Evolutionary conservation across 768 basidiomycete genomes (phyloP), one percentile per base, ranked within the genome.

Genomic region (Mycena vulgaris): DNA sequence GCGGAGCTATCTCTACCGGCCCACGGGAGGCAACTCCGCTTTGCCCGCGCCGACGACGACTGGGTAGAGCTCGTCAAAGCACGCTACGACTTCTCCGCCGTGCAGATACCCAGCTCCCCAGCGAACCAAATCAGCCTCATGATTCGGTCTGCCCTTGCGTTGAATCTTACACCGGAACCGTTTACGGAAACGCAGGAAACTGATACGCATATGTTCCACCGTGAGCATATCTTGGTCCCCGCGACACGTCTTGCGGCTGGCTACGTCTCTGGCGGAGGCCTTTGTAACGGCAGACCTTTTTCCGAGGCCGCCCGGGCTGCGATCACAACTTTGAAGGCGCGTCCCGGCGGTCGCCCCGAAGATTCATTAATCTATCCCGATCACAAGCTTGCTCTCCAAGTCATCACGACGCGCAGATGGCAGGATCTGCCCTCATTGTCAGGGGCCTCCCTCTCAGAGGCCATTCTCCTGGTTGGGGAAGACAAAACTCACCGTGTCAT

Each of bases 401-500:
- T n/a, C n/a, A n/a, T n/a, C n/a, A n/a, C n/a, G n/a, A n/a, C n/a
- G 17, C 10, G 21, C 1, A 42, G 57, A 45, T 45, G 40, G 40
- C 28, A 8, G 28, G 40, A 28, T 5, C 2, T 10, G 2, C 28
- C 57, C 28, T 39, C 27, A 5, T n/a, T n/a, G n/a, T n/a, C n/a
- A n/a, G n/a, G n/a, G n/a, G n/a, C n/a, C n/a, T n/a, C n/a, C n/a
- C n/a, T n/a, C 27, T 9, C 16, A 30, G 40, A 49, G 37, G 25
- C 62, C 19, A 19, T 11, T 5, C 10, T 63, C 1, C 49, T 63
- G 33, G 0, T 63, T 2, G 62, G 49, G 2, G 62, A 63, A 23
- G 62, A 63, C 37, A 63, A 63, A 23, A 63, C 49, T n/a, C 33
- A 63, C 42, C 33, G 28, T 17, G 48, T 63, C 9, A 53, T 63